Conservation (phyloP, 495 filamentous ascomycete genomes). For the Pyrenopolyporus hunteri region DNA sequence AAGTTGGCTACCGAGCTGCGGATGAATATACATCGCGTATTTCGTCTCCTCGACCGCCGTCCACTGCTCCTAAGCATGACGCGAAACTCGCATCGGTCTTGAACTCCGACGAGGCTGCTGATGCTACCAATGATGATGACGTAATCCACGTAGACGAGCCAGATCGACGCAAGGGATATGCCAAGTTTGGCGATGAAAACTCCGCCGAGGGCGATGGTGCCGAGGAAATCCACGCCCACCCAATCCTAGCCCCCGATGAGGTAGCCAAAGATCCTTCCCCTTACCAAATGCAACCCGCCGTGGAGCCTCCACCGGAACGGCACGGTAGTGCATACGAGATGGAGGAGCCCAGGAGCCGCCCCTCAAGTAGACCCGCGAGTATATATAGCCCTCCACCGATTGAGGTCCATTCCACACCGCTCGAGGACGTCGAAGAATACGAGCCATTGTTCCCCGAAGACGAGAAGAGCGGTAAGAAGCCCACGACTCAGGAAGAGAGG, state of each 20-base stretch:
- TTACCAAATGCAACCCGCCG: slow-evolving; percentile 64
- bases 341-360: slow-evolving; percentile 64
- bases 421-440: slow-evolving; percentile 93
- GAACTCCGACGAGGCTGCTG: slow-evolving; percentile 26
- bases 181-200: slow-evolving; percentile 52
- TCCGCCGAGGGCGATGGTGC: slow-evolving; percentile 55
- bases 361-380: slow-evolving; percentile 74
- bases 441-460: slow-evolving; percentile 94
- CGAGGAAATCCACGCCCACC: slow-evolving; percentile 64
- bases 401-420: slow-evolving; percentile 67
- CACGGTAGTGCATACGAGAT: slow-evolving; percentile 64
- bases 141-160: slow-evolving; percentile 81
- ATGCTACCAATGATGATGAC: slow-evolving; percentile 50
- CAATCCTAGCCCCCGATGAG: slow-evolving; percentile 92
- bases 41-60: slow-evolving; percentile 65
- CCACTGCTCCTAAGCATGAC: slow-evolving; percentile 44
- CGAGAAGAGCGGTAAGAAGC: slow-evolving; percentile 61
- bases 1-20: slow-evolving; percentile 79
- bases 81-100: slow-evolving; percentile 28
- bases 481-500: slow-evolving; percentile 54
- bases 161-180: slow-evolving; percentile 64
- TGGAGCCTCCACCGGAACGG: slow-evolving; percentile 70
- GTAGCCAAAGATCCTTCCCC: slow-evolving; percentile 73
- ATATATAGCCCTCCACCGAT: slow-evolving; percentile 48
- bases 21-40: slow-evolving; percentile 79